A percentile compares a stretch with the other conserved stretches of the same genome.
These are phyloP conservation scores for Scleroderma bovista DNA, from an alignment of 768 basidiomycete genomes.

Conservation along the genomic window DNA sequence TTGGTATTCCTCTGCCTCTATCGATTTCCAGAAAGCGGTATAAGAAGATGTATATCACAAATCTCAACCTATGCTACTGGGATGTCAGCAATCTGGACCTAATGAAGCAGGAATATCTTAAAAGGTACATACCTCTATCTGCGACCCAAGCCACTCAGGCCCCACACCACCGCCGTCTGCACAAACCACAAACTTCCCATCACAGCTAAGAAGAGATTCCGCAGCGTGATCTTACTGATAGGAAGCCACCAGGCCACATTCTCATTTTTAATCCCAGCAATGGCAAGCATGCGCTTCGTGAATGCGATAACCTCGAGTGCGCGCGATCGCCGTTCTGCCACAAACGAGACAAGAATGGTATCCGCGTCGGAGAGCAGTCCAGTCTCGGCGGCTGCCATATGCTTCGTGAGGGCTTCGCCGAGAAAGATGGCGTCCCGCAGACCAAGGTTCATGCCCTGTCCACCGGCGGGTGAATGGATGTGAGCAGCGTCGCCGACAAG, in stretches of 20 bases:
- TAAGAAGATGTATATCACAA: too few relatives aligned
- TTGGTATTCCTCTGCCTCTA: too few relatives aligned
- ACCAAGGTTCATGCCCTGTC: conserved; percentile 57
- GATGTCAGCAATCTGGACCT: too few relatives aligned
- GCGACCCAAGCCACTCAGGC: conserved; percentile 22
- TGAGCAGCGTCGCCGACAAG: too few relatives aligned
- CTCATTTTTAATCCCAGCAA: conserved; percentile 20
- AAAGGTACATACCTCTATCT: conserved; percentile 12
- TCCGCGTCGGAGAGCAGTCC: conserved; percentile 19
- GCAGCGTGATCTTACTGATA: conserved; percentile 21
- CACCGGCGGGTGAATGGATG: conserved; percentile 48
- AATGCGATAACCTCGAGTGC: too few relatives aligned
- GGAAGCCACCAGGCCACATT: conserved; percentile 15
- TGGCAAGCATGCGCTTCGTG: conserved; percentile 30
- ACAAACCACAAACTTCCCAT: conserved; percentile 14
- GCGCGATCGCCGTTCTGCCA: conserved; percentile 35
- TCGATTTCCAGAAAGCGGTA: too few relatives aligned
- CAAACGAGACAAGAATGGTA: conserved; percentile 31
- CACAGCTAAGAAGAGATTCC: conserved; percentile 20
- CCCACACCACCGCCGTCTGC: conserved; percentile 24
- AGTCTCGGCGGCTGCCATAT: conserved; percentile 19
- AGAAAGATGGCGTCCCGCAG: conserved; percentile 47
- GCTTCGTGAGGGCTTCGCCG: conserved; percentile 37
- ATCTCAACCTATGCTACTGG: too few relatives aligned
- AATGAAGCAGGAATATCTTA: too few relatives aligned